A percentile compares a stretch with the other conserved stretches of the same genome.
Evolutionary conservation across 1,284 basidiomycete genomes (phyloP).

Genomic region (Taiwanofungus camphoratus): DNA sequence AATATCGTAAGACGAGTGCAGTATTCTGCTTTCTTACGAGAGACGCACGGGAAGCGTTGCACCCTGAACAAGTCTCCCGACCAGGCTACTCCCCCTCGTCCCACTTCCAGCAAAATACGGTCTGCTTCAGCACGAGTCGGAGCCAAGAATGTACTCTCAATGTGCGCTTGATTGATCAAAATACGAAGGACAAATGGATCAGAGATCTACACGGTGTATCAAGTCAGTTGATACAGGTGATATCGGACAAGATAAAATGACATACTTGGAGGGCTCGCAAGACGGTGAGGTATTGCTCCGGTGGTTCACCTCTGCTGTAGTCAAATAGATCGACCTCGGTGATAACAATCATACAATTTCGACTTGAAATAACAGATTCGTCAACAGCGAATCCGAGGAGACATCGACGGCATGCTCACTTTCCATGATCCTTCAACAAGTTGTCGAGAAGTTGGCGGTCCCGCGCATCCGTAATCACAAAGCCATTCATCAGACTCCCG

Average conservation of each 20-base stretch:
- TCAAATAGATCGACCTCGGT: conserved; percentile 74
- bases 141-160: conserved; percentile 74
- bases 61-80: conserved; percentile 57
- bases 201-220: conserved; percentile 54
- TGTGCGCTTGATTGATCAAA: conserved; percentile 68
- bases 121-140: conserved; percentile 57
- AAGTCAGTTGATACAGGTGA: conserved; percentile 1
- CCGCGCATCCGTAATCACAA: conserved; percentile 69
- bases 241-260: conserved; percentile 7
- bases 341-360: conserved; percentile 44
- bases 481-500: conserved; percentile 59
- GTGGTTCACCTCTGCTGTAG: conserved; percentile 64
- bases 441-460: conserved; percentile 63
- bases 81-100: conserved; percentile 50
- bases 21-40: too few relatives aligned
- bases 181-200: conserved; percentile 76
- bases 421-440: conserved; percentile 50
- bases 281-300: conserved; percentile 60
- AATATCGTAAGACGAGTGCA: conserved; percentile 1
- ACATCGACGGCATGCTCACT: conserved; percentile 58
- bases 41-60: conserved; percentile 53
- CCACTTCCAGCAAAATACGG: conserved; percentile 38
- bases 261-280: conserved; percentile 80
- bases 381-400: too few relatives aligned
- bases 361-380: neutral